Base-by-base conservation (phyloP, 2,329 filamentous ascomycete species). In the Fusarium clavum region DNA sequence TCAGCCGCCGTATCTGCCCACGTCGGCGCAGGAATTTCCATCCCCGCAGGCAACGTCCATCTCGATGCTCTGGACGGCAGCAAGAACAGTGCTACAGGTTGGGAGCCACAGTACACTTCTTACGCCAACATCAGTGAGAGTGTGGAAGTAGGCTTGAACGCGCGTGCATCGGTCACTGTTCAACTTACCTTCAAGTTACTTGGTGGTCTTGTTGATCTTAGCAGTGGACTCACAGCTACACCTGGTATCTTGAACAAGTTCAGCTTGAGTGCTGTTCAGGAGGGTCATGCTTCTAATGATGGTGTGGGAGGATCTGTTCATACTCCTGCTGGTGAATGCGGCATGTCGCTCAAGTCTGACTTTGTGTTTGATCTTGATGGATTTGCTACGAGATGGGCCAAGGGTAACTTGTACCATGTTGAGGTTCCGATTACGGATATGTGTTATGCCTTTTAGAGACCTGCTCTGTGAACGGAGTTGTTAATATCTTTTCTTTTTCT, bases 161-260 rank as follows among this genome's bases (percentile, higher is more conserved):
- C 59, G 0, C 63, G 59, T 10, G 59, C 61, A 2, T 64, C 61
- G 1, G 22, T 64, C 1, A 64, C 59, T 8, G 58, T 64, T 1
- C 59, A 64, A 2, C 43, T 64, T 8, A 48, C 49, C 1, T 64
- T 64, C 29, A 64, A 64, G 20, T 14, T 64, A 1, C 59, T 64
- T 2, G 61, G 61, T 0, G 61, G 61, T 3, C 40, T 64, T 13
- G 59, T 64, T 9, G 61, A 64, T 48, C 61, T 64, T 2, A 64
- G 61, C 41, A 64, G 61, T 22, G 61, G 61, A 5, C 49, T 64
- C 0, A 63, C 59, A 2, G 61, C 61, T 2, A 64, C 24, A 8
- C 61, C 61, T 6, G 59, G 34, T 6, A 48, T 64, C 3, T 44
- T 64, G 11, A 64, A 64, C 18, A 64, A 64, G 59, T 64, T 64